phyloP scores from a whole-genome alignment of 2,329 filamentous ascomycete genomes.

The Leptoxyphium fumago region DNA sequence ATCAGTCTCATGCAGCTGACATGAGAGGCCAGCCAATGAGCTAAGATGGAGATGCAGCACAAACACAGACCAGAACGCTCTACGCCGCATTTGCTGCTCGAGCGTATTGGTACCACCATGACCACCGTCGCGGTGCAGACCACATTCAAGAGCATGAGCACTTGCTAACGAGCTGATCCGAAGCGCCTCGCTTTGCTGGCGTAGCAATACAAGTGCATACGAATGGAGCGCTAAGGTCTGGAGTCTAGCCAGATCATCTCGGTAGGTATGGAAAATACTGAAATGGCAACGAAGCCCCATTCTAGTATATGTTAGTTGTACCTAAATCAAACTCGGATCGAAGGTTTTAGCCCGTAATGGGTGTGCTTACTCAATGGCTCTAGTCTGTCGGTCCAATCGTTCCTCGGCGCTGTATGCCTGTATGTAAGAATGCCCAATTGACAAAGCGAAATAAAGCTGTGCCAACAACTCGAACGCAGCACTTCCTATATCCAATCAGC shows the following conservation, averaged over 20 bases:
- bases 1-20: background rate
- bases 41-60: slow-evolving; percentile 3
- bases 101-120: slow-evolving; percentile 2
- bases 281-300: slow-evolving; percentile 1
- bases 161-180: slow-evolving; percentile 3
- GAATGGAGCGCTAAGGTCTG: slow-evolving; percentile 4
- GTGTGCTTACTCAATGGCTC: background rate
- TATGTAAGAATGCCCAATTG: slow-evolving; percentile 4
- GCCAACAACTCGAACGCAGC: slow-evolving; percentile 1
- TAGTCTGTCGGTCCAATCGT: slow-evolving; percentile 2
- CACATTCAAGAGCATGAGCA: slow-evolving; percentile 2
- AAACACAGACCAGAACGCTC: slow-evolving; percentile 5
- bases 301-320: background rate
- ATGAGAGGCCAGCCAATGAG: background rate
- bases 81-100: slow-evolving; percentile 4
- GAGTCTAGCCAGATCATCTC: slow-evolving; percentile 2
- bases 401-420: background rate
- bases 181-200: slow-evolving; percentile 3
- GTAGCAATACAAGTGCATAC: slow-evolving; percentile 3
- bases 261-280: background rate
- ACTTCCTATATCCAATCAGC: background rate
- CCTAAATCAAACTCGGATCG: too few species aligned
- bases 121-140: slow-evolving; percentile 4
- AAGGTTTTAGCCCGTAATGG: too few species aligned
- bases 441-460: slow-evolving; percentile 3